A percentile compares a stretch with the other conserved stretches of the same genome.
phyloP scores from a whole-genome alignment of 1,284 basidiomycete genomes.

The Ceratobasidium sp. region DNA sequence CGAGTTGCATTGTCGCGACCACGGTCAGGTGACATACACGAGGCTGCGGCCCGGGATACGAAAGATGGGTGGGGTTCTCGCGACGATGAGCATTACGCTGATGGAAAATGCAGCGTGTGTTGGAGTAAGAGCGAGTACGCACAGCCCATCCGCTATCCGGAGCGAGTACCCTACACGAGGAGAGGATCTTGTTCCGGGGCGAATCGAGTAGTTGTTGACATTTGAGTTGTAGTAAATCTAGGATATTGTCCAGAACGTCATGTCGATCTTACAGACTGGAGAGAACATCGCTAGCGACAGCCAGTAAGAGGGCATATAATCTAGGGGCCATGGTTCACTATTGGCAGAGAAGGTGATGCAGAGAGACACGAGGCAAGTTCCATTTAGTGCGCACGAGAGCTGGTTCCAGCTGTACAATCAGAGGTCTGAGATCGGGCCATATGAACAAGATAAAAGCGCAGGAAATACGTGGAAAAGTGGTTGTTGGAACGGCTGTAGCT shows the following conservation, averaged over 20 bases:
- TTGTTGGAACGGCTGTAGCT: neutral
- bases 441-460: constrained; percentile 6
- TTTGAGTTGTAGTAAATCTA: neutral
- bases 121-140: constrained; percentile 21
- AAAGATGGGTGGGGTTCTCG: constrained; percentile 18
- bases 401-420: neutral
- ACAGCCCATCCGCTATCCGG: constrained; percentile 17
- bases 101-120: constrained; percentile 23
- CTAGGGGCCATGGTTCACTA: neutral
- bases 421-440: neutral
- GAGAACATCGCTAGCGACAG: neutral
- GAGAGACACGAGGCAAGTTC: constrained; percentile 38
- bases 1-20: neutral
- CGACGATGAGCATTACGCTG: constrained; percentile 20
- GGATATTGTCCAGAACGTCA: constrained; percentile 28
- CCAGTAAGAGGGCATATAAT: constrained; percentile 1
- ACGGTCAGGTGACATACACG: constrained; percentile 22
- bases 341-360: constrained; percentile 27
- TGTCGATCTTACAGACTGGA: constrained; percentile 19
- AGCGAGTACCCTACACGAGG: constrained; percentile 9
- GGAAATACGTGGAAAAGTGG: too few species aligned
- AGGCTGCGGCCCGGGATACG: constrained; percentile 6
- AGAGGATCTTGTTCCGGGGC: neutral
- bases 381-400: constrained; percentile 16
- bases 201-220: neutral